Evolutionary conservation across 2,329 filamentous ascomycete species (phyloP), one percentile per base, ranked within the genome.

Genomic region (Nemania serpens): DNA sequence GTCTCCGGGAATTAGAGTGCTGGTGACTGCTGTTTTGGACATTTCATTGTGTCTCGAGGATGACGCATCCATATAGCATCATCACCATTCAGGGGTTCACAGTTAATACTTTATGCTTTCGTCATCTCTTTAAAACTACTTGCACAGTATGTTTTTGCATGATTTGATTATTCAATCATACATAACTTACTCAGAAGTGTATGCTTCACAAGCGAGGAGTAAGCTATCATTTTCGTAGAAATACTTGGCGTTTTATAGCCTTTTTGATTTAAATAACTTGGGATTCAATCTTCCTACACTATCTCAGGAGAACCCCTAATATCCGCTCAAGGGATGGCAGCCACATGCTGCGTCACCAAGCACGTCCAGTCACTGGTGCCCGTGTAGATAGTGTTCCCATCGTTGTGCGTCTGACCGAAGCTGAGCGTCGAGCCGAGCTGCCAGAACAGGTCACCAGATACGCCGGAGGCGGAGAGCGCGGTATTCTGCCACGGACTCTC

Each of bases 331-430:
- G 4, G 5, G 18, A 77, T 76, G 29, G 68, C 71, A 34, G 69
- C 68, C n/a, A 81, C 73, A 62, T 82, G 79, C 47, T 82, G 71
- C 6, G 75, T 77, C 25, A 81, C 76, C 59, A 82, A 65, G 63
- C 79, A 82, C 12, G 74, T 73, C 70, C 76, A 81, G 20, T 79
- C 75, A 12, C 69, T 70, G 17, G 72, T 75, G 18, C 74, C 75
- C 33, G 75, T 77, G 66, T 78, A 81, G 60, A 82, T 76, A 12
- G 79, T 81, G 54, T 78, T 75, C n/a, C 75, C 76, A 50, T 82
- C 79, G 55, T 80, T 72, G 48, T 74, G 71, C 0, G 78, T 75
- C 62, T 74, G 73, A 2, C 80, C 80, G 9, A 63, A 74, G 71
- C 78, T 78, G 13, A 74, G 68, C 34, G 70, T 74, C 9, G 68